Base-by-base conservation (phyloP, 352 stramenopile species). In the Pythium oligandrum region DNA sequence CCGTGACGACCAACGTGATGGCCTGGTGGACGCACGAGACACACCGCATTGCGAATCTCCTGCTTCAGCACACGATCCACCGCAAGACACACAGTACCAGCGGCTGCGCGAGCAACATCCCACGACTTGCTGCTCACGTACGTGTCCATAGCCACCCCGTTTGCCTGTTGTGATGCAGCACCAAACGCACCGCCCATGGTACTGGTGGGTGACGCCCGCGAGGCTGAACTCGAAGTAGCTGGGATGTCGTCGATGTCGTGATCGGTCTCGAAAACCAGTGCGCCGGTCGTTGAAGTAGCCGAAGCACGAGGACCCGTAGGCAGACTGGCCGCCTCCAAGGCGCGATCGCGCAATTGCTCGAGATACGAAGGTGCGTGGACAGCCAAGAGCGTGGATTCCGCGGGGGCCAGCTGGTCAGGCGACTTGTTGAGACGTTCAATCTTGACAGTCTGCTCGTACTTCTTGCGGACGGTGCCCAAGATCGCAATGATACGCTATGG, bases 1-100 rank as follows among this genome's bases (percentile, higher is more conserved):
- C 84, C 84, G 55, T 92, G 75, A 31, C 80, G 76, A 1, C 84
- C 84, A 35, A 90, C 93, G 66, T 98, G 93, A 64, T 98, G 95
- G 9, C 95, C 93, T 7, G 94, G 94, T 34, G 94, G 94, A 34
- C 94, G 78, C 33, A 97, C 83, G 8, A 97, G 57, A 34, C 89
- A 95, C 36, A 96, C 74, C 0, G 80, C 90, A 40, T 90, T 90
- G 44, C 79, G 81, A 44, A 75, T 89, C 44, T 93, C 77, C 52
- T 87, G 86, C 12, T 71, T 74, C 33, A 94, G 68, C 38, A 95
- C 83, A 1, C 79, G 78, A 47, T 94, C 85, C 26, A 95, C 80
- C 6, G 78, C 85, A 34, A 90, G 66, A 48, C 83, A 93, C 9
- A 93, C 83, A 0, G 81, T 90, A 3, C 85, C 85, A 3, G 82